These are phyloP conservation scores for Penicillium desertorum DNA, from an alignment of 495 filamentous ascomycete species.

Conservation along the genomic window DNA sequence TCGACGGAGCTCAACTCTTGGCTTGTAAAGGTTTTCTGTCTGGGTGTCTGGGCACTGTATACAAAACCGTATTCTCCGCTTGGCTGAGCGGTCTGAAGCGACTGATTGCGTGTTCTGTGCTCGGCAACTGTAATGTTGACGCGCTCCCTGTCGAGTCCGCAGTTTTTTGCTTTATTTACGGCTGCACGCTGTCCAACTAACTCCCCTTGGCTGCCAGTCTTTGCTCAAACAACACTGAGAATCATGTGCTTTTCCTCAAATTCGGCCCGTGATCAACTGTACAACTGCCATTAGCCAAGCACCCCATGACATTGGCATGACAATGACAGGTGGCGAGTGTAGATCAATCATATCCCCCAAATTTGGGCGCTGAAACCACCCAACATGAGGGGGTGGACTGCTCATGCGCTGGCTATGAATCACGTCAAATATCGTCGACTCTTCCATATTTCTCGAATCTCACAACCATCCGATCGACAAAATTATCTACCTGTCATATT, in stretches of 20 bases:
- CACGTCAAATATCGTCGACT: background rate
- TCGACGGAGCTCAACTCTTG: constrained; percentile 3
- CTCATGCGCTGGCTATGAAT: background rate
- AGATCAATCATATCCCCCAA: constrained; percentile 4
- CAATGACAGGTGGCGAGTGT: background rate
- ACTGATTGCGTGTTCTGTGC: constrained; percentile 12
- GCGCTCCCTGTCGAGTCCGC: background rate
- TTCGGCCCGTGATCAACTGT: background rate
- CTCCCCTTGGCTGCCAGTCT: background rate
- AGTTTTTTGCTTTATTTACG: background rate
- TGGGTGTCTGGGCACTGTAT: constrained; percentile 3
- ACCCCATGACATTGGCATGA: background rate
- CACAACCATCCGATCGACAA: background rate
- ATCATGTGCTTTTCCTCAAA: background rate
- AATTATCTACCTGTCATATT: background rate
- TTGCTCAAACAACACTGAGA: background rate
- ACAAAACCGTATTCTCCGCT: constrained; percentile 12
- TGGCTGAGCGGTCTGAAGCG: constrained; percentile 13
- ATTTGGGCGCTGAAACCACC: background rate
- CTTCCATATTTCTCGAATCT: background rate
- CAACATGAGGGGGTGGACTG: background rate
- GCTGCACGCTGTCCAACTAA: background rate
- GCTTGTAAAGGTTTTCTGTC: background rate
- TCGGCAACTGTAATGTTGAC: constrained; percentile 7
- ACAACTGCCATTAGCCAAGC: background rate